These are phyloP conservation scores for Rhodosporidiobolus odoratus DNA, from an alignment of 768 basidiomycete genomes.

Conservation along the genomic window DNA sequence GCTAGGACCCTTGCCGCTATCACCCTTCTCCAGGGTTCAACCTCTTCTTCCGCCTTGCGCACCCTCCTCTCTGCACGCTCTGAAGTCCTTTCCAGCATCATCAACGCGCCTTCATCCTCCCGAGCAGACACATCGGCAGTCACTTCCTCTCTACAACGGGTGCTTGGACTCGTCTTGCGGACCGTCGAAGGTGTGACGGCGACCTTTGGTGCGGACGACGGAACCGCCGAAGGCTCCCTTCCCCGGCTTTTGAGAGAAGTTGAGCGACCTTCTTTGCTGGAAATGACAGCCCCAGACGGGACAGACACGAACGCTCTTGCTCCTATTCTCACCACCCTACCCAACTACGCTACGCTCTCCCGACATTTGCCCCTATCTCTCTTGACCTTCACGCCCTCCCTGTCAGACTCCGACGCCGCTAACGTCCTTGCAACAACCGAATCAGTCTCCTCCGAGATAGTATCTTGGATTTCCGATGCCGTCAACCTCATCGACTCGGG, in stretches of 20 bases:
- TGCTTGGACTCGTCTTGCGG: slow-evolving; percentile 23
- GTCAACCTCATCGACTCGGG: slow-evolving; percentile 19
- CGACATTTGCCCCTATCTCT: slow-evolving; percentile 38
- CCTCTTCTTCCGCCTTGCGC: slow-evolving; percentile 6
- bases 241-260: slow-evolving; percentile 21
- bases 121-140: background rate
- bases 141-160: background rate
- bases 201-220: slow-evolving; percentile 4
- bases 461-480: slow-evolving; percentile 18
- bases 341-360: slow-evolving; percentile 36
- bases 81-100: slow-evolving; percentile 11
- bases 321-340: slow-evolving; percentile 35
- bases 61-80: slow-evolving; percentile 29
- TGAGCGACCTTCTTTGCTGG: slow-evolving; percentile 4
- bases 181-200: slow-evolving; percentile 25
- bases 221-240: slow-evolving; percentile 8
- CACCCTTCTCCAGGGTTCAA: slow-evolving; percentile 30
- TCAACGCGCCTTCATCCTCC: slow-evolving; percentile 13
- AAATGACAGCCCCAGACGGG: no score
- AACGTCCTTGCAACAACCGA: background rate
- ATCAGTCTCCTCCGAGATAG: background rate
- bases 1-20: slow-evolving; percentile 31
- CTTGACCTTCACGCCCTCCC: slow-evolving; percentile 31
- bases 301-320: background rate
- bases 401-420: slow-evolving; percentile 12